A percentile compares a stretch with the other conserved stretches of the same genome.
phyloP scores from a whole-genome alignment of 129 eudicot genomes.

The Ambrosia trifida region DNA sequence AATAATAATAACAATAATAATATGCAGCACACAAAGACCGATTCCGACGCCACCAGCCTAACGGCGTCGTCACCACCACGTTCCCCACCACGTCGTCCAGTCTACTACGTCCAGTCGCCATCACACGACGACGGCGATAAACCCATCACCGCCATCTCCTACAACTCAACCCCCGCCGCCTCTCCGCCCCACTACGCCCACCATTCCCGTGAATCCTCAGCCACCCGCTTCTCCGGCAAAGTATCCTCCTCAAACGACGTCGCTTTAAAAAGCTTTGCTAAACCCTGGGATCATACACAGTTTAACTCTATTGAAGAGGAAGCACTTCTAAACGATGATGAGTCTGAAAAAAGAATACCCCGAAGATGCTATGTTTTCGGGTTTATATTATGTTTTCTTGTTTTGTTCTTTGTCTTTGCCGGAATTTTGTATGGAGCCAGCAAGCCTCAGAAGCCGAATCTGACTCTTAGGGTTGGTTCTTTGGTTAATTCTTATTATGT shows the following conservation, averaged over 20 bases:
- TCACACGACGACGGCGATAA: constrained; percentile 91
- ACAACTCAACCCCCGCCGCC: constrained; percentile 70
- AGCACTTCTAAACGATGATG: constrained; percentile 59
- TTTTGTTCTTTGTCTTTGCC: constrained; percentile 66
- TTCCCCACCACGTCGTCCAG: constrained; percentile 70
- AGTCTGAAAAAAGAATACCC: constrained; percentile 38
- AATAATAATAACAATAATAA: not conserved
- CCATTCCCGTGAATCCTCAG: constrained; percentile 88
- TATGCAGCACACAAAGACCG: constrained; percentile 74
- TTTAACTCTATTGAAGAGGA: constrained; percentile 71
- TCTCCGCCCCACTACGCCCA: constrained; percentile 86
- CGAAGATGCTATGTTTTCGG: constrained; percentile 61
- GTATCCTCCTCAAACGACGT: constrained; percentile 47
- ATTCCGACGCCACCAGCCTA: constrained; percentile 89
- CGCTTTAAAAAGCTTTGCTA: constrained; percentile 36
- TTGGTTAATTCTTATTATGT: not conserved
- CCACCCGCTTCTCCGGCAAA: constrained; percentile 88
- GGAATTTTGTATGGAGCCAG: constrained; percentile 73
- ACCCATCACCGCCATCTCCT: constrained; percentile 56
- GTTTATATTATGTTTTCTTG: constrained; percentile 51
- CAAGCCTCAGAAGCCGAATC: constrained; percentile 70
- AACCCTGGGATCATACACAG: constrained; percentile 42
- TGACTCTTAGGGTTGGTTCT: constrained; percentile 57
- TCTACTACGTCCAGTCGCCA: constrained; percentile 94
- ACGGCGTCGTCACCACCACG: constrained; percentile 84